Conservation (phyloP, 805 yeast genomes). For the Starmerella ratchasimensis region DNA sequence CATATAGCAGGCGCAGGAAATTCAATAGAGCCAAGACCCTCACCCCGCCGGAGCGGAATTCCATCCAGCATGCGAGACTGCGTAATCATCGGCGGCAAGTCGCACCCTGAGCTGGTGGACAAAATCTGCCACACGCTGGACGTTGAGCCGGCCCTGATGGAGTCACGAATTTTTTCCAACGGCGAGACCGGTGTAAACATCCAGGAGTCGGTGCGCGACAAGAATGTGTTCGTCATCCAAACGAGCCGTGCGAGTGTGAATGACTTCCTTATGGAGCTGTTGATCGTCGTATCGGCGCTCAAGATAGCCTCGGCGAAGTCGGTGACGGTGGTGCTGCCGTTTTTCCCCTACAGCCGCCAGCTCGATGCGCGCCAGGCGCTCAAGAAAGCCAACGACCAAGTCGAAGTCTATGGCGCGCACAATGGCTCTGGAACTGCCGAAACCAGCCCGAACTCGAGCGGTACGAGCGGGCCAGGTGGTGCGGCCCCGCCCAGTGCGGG, state of each 20-base stretch:
- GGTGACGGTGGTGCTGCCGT: conserved; percentile 82
- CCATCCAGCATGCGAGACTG: conserved; percentile 82
- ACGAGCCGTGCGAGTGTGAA: conserved; percentile 80
- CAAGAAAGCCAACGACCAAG: conserved; percentile 3
- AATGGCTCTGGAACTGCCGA: too few species aligned
- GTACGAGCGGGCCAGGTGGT: too few species aligned
- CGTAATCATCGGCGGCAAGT: conserved; percentile 78
- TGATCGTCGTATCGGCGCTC: conserved; percentile 81
- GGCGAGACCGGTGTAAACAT: conserved; percentile 89
- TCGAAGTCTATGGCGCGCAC: too few species aligned
- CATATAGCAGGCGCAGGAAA: too few species aligned
- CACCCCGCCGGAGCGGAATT: too few species aligned
- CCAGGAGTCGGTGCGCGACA: conserved; percentile 82
- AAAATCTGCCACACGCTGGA: conserved; percentile 66
- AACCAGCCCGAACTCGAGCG: too few species aligned
- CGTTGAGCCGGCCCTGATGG: conserved; percentile 55
- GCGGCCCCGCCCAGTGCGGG: too few species aligned
- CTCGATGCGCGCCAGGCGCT: conserved; percentile 75
- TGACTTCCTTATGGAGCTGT: conserved; percentile 68
- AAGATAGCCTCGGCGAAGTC: conserved; percentile 80
- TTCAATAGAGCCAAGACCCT: too few species aligned
- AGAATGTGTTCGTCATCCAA: conserved; percentile 86
- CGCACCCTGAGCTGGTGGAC: conserved; percentile 67
- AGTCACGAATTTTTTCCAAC: conserved; percentile 39
- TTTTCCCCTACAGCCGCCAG: conserved; percentile 91